These are phyloP conservation scores for Cyclotella atomus DNA, from an alignment of 108 stramenopile genomes.

Conservation along the genomic window DNA sequence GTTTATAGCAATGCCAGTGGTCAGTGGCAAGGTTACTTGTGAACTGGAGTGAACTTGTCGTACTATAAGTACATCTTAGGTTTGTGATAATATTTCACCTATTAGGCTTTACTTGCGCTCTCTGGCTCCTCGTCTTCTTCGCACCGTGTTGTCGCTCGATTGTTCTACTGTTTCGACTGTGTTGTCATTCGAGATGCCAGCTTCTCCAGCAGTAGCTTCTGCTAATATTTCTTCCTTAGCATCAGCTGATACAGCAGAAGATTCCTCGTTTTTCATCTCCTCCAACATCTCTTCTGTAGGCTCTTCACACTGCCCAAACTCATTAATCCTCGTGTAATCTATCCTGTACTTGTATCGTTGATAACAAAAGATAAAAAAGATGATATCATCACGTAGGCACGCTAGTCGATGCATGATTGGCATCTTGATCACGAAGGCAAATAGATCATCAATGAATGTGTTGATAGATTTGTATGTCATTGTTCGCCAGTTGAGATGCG, in stretches of 20 bases:
- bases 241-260: neutral
- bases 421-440: conserved; percentile 90
- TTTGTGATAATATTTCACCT: too few relatives aligned
- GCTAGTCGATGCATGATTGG: conserved; percentile 89
- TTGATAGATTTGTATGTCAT: conserved; percentile 88
- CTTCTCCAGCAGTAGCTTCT: neutral
- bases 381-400: conserved; percentile 86
- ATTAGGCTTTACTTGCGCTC: neutral
- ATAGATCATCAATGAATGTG: conserved; percentile 92
- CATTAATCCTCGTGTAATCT: conserved; percentile 68
- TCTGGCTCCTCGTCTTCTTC: conserved; percentile 6
- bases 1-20: too few relatives aligned
- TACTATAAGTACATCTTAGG: too few relatives aligned
- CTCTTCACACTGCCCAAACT: conserved; percentile 63
- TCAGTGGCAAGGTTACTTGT: too few relatives aligned
- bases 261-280: neutral
- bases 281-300: conserved; percentile 51
- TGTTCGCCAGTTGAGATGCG: conserved; percentile 87
- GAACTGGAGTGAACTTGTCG: too few relatives aligned
- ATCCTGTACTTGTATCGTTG: conserved; percentile 84
- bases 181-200: neutral
- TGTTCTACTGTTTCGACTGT: neutral
- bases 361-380: conserved; percentile 88
- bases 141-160: neutral
- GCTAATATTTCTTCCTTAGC: neutral